Base-by-base conservation (phyloP, 495 filamentous ascomycete species). In the Penicillium lividum region DNA sequence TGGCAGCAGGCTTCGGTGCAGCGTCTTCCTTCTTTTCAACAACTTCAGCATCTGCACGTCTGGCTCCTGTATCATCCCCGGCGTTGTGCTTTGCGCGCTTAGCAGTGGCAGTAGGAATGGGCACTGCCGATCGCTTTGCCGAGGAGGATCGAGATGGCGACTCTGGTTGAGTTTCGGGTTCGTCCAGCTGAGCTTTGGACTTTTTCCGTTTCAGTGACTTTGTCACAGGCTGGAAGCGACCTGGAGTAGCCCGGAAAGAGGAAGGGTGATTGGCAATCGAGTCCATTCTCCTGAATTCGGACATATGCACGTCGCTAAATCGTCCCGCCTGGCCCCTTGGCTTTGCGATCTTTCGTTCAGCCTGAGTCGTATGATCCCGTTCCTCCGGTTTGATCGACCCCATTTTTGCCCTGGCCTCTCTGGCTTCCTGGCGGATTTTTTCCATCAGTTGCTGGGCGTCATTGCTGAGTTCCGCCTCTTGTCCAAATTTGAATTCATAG, bases 231-330 rank as follows among this genome's bases (percentile, higher is more conserved):
- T 82, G 79, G 62, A 81, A 77, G 44, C 85, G 82, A 57, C 74
- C 81, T 5, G 81, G 78, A 28, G 84, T 79, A 16, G 84, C 83
- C 36, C 93, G 82, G 78, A 90, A 92, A 15, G 86, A 80, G 6
- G 92, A 94, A 4, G 90, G 76, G 74, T 97, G 92, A 54, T 85
- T 86, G 25, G 83, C 90, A 70, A 97, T 97, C 10, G 91, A 96
- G 64, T 96, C 91, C 92, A 97, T 96, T 80, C 94, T 97, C 73
- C 89, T 91, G 77, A 97, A 97, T 66, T 92, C 81, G 50, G 85
- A 83, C 84, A 89, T 89, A 68, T 97, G 92, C 50, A 82, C 84
- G 55, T 90, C 84, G 64, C 90, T 95, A 74, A 86, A 97, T 5
- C 92, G 82, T 38, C 85, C 76, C 47, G 82, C 79, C 68, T 87